Base-by-base conservation (phyloP, 2,329 filamentous ascomycete species). In the Geosmithia putterillii region DNA sequence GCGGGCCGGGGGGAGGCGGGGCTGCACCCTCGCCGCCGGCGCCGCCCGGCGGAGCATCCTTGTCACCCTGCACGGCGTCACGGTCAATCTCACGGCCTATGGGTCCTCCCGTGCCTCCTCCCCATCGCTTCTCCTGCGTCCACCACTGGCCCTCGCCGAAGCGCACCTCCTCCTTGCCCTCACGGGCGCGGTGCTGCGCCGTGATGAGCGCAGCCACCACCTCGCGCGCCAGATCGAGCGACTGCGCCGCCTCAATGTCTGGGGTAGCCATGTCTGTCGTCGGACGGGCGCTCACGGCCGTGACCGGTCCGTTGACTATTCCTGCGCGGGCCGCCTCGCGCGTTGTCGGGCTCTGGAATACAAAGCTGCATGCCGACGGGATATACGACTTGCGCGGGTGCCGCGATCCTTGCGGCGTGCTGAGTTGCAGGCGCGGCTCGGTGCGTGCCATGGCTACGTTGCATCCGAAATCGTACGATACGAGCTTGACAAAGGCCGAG, bases 401-500 rank as follows among this genome's bases (percentile, higher is more conserved):
- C 12, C 41, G 21, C 8, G 46, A 43, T 47, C 50, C 54, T 44
- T 54, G 50, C 2, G 60, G 56, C n/a, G 64, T 64, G 41, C 61
- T 63, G 42, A 81, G 57, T 39, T 79, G 69, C 18, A 82, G 62
- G 3, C 78, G 69, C 9, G 78, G 78, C 51, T 82, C 78, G 20
- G 66, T 63, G 36, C 76, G 70, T 15, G 77, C 63, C 21, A 70
- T 64, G 2, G 67, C 64, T 41, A 79, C 71, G 50, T 73, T 81
- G 57, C 78, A 81, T 42, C 76, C 74, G 56, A 81, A 82, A 48
- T 81, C 76, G 52, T 81, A 82, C 17, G 76, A 70, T 15, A 82
- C 69, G 4, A 82, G 67, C 55, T 81, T 81, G 44, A 81, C 57
- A 44, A 81, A 81, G 32, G 76, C 69, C 3, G 70, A 66, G 12